Base-by-base conservation (phyloP, 495 filamentous ascomycete genomes). In the Cairneyella variabilis region DNA sequence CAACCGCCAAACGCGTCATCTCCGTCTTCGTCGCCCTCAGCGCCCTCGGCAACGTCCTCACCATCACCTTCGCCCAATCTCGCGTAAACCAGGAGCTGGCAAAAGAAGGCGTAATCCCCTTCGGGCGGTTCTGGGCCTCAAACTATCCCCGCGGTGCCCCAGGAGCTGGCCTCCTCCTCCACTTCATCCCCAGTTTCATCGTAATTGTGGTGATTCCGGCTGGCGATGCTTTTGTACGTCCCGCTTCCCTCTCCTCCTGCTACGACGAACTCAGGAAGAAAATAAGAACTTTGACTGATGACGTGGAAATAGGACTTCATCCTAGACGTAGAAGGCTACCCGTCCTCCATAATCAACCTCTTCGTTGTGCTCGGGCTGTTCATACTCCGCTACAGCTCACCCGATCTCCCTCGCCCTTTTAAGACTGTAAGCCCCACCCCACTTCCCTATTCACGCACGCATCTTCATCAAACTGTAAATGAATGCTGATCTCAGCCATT, bases 241-340 rank as follows among this genome's bases (percentile, higher is more conserved):
- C 32, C 9, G 8, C 12, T 22, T 39, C 17, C 32, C 21, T 9
- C 20, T 38, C n/a, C 0, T 22, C 17, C 7, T 23, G 10, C 23
- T 25, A 69, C 3, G 69, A 86, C 2, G 83, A 82, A 0, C 81
- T 82, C 2, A 74, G 78, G 38, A 7, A n/a, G 4, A 5, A 38
- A 18, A 6, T 41, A 41, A 18, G 17, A 21, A 3, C 38, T 41
- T 38, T 14, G 5, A 7, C 9, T 12, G 23, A n/a, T n/a, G n/a
- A n/a, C n/a, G n/a, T n/a, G n/a, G n/a, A n/a, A n/a, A n/a, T n/a
- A 86, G 64, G 83, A 80, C 47, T 88, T 89, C 56, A 86, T 89
- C 51, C 70, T 87, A 6, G 83, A 87, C 28, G 82, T 88, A 0
- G 84, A 86, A 57, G 83, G 78, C 4, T 90, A 90, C 56, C 82